These are phyloP conservation scores for Botrytis byssoidea DNA, from an alignment of 2,329 filamentous ascomycete genomes.

Conservation along the genomic window DNA sequence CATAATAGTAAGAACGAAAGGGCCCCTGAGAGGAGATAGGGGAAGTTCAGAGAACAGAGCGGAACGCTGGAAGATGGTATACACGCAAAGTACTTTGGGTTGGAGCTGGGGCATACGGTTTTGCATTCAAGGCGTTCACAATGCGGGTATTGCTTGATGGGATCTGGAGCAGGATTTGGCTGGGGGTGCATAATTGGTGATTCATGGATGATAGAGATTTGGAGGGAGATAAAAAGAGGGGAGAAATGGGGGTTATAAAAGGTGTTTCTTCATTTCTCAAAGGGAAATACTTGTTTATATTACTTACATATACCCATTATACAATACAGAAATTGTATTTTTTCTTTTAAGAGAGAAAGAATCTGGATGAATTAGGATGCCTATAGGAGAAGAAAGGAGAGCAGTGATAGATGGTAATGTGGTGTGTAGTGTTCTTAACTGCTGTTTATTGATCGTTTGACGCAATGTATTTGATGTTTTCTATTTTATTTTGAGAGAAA, in stretches of 20 bases:
- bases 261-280: conserved; percentile 6
- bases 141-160: neutral
- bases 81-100: neutral
- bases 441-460: no score
- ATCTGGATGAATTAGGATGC: neutral
- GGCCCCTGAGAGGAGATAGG: neutral
- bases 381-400: no score
- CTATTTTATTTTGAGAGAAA: no score
- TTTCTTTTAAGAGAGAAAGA: neutral
- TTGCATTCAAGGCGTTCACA: conserved; percentile 12
- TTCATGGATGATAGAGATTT: conserved; percentile 8
- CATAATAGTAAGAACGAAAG: neutral
- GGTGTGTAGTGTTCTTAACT: no score
- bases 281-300: neutral
- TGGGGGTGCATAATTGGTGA: conserved; percentile 3
- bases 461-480: no score
- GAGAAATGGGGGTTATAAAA: neutral
- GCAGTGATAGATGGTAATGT: no score
- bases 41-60: neutral
- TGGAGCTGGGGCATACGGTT: neutral
- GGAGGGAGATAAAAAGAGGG: neutral
- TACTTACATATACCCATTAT: neutral
- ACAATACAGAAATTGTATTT: neutral
- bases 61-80: neutral
- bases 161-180: conserved; percentile 1